Evolutionary conservation across 257 asterid genomes (phyloP), one percentile per base, ranked within the genome.

Genomic region (Nicotiana otophora): DNA sequence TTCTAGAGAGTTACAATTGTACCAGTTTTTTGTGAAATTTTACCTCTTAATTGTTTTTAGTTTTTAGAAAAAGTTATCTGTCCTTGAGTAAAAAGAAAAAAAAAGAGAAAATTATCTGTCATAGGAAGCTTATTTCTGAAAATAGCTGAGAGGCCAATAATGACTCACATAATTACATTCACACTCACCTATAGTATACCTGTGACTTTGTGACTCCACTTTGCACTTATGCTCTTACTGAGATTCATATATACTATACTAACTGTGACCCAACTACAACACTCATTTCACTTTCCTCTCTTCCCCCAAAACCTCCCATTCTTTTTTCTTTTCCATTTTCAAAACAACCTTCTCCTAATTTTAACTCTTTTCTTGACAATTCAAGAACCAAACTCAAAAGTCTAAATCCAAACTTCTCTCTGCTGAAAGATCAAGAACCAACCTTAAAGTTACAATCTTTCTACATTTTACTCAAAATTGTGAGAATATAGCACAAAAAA

Each of bases 331-430:
- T 80, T 31, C 55, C 75, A 60, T 51, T 42, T 65, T 20, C 68
- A 70, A 33, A 10, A 46, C 54, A 42, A 62, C 30, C 4, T 8
- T 36, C 16, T 60, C 31, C 83, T 57, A 15, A 60, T 42, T 81
- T 75, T 30, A 31, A 51, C 81, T 55, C 72, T 72, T 77, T 82
- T 70, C 81, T 90, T 83, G 86, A 80, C 90, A 77, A 85, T 87
- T 88, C 89, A 33, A 67, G 36, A 61, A 78, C 70, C 12, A 42
- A 34, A 68, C 80, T 14, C 86, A 84, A 70, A 81, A 42, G 11
- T 42, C 3, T 42, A 42, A 42, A 42, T 81, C 84, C 72, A 63
- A 65, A 14, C n/a, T 74, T 4, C 74, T 70, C 34, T 42, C 23
- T n/a, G 34, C 31, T 70, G 20, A 72, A 75, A 75, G 42, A 75